phyloP scores from a whole-genome alignment of 1,284 basidiomycete genomes.

The Tylopilus microsporus region DNA sequence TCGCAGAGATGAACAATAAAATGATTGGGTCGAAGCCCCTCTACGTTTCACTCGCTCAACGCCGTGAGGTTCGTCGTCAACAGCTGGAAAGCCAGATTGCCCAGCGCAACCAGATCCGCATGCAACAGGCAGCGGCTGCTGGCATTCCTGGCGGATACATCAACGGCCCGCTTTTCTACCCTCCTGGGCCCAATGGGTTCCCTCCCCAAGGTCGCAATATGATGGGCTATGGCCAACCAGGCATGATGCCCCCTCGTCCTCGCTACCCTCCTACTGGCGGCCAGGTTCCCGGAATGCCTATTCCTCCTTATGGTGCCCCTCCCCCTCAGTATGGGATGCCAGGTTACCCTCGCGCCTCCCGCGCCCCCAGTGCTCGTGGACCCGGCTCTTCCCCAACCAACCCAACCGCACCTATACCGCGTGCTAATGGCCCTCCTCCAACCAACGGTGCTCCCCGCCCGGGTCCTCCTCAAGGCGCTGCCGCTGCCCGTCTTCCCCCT shows the following conservation, averaged over 20 bases:
- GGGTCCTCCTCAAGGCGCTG: conserved; percentile 45
- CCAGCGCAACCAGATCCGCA: conserved; percentile 91
- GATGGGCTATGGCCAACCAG: conserved; percentile 78
- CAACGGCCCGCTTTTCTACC: conserved; percentile 84
- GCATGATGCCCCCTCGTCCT: conserved; percentile 83
- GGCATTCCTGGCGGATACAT: conserved; percentile 81
- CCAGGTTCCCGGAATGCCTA: conserved; percentile 72
- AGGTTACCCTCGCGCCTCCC: conserved; percentile 53
- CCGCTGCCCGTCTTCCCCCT: conserved; percentile 40
- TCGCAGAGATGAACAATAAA: conserved; percentile 99
- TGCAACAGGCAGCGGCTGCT: conserved; percentile 87
- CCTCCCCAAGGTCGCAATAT: conserved; percentile 76
- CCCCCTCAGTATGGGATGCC: conserved; percentile 63
- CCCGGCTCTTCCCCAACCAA: conserved; percentile 60
- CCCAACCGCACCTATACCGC: conserved; percentile 54
- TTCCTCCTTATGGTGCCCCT: conserved; percentile 65
- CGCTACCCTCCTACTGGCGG: conserved; percentile 69
- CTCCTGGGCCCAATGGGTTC: conserved; percentile 75
- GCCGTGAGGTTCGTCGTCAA: conserved; percentile 96
- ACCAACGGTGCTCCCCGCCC: conserved; percentile 49
- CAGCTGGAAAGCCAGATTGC: conserved; percentile 98
- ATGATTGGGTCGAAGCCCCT: conserved; percentile 99
- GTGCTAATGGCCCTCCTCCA: conserved; percentile 49
- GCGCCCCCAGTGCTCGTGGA: conserved; percentile 52
- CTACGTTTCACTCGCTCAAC: conserved; percentile 98